A percentile compares a stretch with the other conserved stretches of the same genome.
Evolutionary conservation across 495 filamentous ascomycete genomes (phyloP).

Genomic region (Massariosphaeria phaeospora): DNA sequence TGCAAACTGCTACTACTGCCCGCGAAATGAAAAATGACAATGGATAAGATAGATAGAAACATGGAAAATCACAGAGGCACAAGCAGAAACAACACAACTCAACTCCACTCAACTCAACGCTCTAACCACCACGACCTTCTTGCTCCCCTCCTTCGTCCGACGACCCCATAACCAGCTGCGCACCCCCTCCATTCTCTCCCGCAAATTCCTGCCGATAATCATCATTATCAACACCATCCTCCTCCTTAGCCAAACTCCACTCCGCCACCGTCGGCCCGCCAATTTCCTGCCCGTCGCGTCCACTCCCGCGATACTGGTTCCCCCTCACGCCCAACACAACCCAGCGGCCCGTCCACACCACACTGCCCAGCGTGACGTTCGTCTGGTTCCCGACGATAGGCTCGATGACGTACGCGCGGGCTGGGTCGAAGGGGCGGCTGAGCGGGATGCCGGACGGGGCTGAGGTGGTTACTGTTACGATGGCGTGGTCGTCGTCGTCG

Average conservation of each 20-base stretch:
- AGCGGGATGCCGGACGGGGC: background rate
- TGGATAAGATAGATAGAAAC: too few species aligned
- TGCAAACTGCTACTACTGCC: too few species aligned
- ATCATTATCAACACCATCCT: background rate
- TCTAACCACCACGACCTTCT: too few species aligned
- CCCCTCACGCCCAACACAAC: conserved; percentile 45
- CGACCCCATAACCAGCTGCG: too few species aligned
- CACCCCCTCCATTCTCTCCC: too few species aligned
- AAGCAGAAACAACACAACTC: too few species aligned
- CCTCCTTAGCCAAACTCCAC: conserved; percentile 53
- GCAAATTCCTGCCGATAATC: too few species aligned
- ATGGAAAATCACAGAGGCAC: too few species aligned
- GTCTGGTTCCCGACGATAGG: conserved; percentile 39
- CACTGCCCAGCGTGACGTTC: conserved; percentile 36
- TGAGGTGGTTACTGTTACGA: background rate
- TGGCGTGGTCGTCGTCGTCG: background rate
- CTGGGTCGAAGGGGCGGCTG: background rate
- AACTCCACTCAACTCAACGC: too few species aligned
- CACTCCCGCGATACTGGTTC: conserved; percentile 37
- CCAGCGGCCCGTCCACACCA: conserved; percentile 40
- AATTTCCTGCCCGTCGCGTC: conserved; percentile 39
- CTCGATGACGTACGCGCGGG: conserved; percentile 29
- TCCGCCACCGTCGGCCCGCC: conserved; percentile 68
- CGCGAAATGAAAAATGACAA: too few species aligned
- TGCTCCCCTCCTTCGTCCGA: too few species aligned